phyloP scores from a whole-genome alignment of 2,329 filamentous ascomycete genomes.

The Monosporascus sp. region DNA sequence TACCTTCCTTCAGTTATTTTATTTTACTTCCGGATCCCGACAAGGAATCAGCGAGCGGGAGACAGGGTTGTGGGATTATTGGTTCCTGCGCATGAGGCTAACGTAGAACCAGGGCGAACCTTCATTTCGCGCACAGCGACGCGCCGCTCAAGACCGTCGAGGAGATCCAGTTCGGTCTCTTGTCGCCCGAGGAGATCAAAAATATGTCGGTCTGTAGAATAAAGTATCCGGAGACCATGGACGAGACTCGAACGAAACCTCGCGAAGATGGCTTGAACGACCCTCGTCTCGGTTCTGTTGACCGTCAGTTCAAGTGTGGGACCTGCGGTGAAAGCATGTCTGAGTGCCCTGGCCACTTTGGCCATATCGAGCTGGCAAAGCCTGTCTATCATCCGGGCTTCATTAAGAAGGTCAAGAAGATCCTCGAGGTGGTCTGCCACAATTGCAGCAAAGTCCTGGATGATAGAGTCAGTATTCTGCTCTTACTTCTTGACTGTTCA shows the following conservation, averaged over 20 bases:
- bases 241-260: constrained; percentile 86
- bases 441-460: constrained; percentile 97
- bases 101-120: constrained; percentile 58
- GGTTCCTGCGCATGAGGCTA: neutral
- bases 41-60: too few species aligned
- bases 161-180: constrained; percentile 97
- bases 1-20: neutral
- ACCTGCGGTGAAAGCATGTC: constrained; percentile 95
- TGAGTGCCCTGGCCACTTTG: constrained; percentile 96
- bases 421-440: constrained; percentile 97
- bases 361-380: constrained; percentile 94
- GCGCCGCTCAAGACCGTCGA: constrained; percentile 95
- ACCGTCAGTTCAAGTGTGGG: constrained; percentile 90
- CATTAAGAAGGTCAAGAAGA: constrained; percentile 98
- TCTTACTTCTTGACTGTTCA: constrained; percentile 45
- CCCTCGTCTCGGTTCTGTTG: constrained; percentile 91
- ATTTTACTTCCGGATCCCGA: neutral
- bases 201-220: constrained; percentile 96
- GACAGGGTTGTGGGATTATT: neutral
- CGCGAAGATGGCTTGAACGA: constrained; percentile 92
- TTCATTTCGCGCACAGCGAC: constrained; percentile 85
- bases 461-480: constrained; percentile 88
- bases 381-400: constrained; percentile 95
- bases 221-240: constrained; percentile 98
- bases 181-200: constrained; percentile 98